These are phyloP conservation scores for Pythium coloratum DNA, from an alignment of 352 stramenopile species.

Conservation along the genomic window DNA sequence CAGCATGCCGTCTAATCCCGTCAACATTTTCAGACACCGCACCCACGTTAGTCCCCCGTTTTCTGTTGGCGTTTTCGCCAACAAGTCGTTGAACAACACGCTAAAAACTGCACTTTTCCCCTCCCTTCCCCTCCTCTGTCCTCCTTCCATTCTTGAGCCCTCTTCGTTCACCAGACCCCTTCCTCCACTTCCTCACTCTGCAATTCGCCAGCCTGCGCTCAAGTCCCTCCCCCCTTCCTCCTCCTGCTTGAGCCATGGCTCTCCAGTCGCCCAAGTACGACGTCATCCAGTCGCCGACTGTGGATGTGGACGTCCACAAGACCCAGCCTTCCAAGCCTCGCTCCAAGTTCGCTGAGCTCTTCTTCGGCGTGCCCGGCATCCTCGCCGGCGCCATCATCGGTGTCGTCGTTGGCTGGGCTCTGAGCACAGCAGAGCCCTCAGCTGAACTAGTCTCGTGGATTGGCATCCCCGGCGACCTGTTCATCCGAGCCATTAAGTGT, in stretches of 20 bases:
- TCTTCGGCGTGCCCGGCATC: constrained; percentile 26
- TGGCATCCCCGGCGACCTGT: constrained; percentile 40
- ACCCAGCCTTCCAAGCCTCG: not conserved
- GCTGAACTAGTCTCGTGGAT: constrained; percentile 32
- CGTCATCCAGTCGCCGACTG: constrained; percentile 19
- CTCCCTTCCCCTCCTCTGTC: not conserved
- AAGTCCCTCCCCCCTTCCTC: not conserved
- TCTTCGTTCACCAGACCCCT: not conserved
- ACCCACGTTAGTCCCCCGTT: not conserved
- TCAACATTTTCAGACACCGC: not conserved
- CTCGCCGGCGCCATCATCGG: constrained; percentile 24
- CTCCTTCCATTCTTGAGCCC: constrained; percentile 8
- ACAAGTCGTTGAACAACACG: constrained; percentile 11
- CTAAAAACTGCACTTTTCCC: constrained; percentile 8
- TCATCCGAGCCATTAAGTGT: constrained; percentile 48
- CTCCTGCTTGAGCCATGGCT: not conserved
- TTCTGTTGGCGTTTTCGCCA: constrained; percentile 5
- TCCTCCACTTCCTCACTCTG: not conserved
- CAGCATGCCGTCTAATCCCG: not conserved
- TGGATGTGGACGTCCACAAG: constrained; percentile 2
- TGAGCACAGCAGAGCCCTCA: constrained; percentile 16
- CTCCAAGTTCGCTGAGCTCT: constrained; percentile 20
- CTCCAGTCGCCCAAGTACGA: constrained; percentile 20
- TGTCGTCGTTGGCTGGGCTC: constrained; percentile 11
- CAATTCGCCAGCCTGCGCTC: constrained; percentile 6